A percentile compares a stretch with the other conserved stretches of the same genome.
Evolutionary conservation across 2,329 filamentous ascomycete genomes (phyloP).

Genomic region (Colletotrichum karsti): DNA sequence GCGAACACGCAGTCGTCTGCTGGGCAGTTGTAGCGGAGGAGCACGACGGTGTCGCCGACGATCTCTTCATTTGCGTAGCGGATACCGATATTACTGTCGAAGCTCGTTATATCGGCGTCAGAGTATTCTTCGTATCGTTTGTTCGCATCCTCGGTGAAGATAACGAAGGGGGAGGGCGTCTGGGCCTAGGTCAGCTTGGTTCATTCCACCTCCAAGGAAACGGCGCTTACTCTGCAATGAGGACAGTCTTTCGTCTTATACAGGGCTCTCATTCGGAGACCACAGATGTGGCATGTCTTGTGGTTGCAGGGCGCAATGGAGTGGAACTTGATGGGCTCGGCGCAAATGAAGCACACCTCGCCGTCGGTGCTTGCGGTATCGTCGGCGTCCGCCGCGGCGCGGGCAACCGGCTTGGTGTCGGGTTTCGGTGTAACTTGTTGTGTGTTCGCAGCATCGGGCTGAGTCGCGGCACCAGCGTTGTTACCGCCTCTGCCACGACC

Average conservation of each 20-base stretch:
- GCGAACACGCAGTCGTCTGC: constrained; percentile 83
- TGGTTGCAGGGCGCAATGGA: constrained; percentile 96
- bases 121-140: constrained; percentile 90
- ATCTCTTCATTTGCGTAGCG: constrained; percentile 90
- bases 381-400: constrained; percentile 36
- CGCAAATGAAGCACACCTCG: constrained; percentile 97
- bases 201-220: not conserved
- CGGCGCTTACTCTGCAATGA: constrained; percentile 81
- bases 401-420: constrained; percentile 30
- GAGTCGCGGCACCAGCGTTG: constrained; percentile 9
- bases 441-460: not conserved
- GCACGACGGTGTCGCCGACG: constrained; percentile 86
- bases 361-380: constrained; percentile 66
- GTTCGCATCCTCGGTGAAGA: constrained; percentile 86
- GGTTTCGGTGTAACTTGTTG: not conserved
- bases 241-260: constrained; percentile 97
- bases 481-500: constrained; percentile 31
- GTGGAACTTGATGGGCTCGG: constrained; percentile 86
- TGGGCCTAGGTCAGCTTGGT: constrained; percentile 40
- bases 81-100: constrained; percentile 89
- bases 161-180: constrained; percentile 80
- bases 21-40: constrained; percentile 95
- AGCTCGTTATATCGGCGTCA: constrained; percentile 75
- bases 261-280: constrained; percentile 86
- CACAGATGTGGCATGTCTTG: constrained; percentile 95